Base-by-base conservation (phyloP, 2,329 filamentous ascomycete species). In the Diaporthe velutina region DNA sequence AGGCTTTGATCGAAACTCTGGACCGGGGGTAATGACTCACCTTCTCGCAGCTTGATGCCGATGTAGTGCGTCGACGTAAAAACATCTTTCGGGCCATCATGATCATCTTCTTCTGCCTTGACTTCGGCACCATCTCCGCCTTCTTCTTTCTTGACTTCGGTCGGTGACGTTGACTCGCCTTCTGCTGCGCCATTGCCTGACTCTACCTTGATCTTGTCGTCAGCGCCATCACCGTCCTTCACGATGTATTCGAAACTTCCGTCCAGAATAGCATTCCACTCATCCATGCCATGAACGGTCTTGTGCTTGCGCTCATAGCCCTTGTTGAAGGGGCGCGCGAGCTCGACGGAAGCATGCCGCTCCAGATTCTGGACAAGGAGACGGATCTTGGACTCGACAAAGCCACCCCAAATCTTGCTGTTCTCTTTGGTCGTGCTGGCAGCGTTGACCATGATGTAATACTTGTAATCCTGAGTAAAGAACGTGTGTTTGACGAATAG, bases 61-160 rank as follows among this genome's bases (percentile, higher is more conserved):
- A 99, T 95, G 82, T 98, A 99, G 83, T 96, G 96, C 1, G 96
- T 98, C 33, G 95, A 95, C 0, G 96, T 98, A 82, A 94, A 98
- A 38, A 98, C 86, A 73, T 88, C 86, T 57, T 83, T 78, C 55
- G 80, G 67, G n/a, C 67, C 33, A 48, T 77, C 67, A 3, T 67
- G 73, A 3, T 73, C 73, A 30, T 78, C 77, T 4, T 78, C 73
- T 25, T 73, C 38, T 74, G 80, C n/a, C 19, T 73, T 75, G n/a
- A 76, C 70, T 54, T 67, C 64, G 35, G 78, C 40, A 77, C 79
- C 19, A 17, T 78, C 77, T 30, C 80, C 79, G 22, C 81, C 81
- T 7, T 82, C 79, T 67, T 85, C 82, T 42, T 76, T 68, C 77
- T 83, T 82, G 70, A 78, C 68, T 22, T 60, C 87, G 88, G 71